Evolutionary conservation across 495 filamentous ascomycete genomes (phyloP), one percentile per base, ranked within the genome.

Genomic region (Penicillium canariense): DNA sequence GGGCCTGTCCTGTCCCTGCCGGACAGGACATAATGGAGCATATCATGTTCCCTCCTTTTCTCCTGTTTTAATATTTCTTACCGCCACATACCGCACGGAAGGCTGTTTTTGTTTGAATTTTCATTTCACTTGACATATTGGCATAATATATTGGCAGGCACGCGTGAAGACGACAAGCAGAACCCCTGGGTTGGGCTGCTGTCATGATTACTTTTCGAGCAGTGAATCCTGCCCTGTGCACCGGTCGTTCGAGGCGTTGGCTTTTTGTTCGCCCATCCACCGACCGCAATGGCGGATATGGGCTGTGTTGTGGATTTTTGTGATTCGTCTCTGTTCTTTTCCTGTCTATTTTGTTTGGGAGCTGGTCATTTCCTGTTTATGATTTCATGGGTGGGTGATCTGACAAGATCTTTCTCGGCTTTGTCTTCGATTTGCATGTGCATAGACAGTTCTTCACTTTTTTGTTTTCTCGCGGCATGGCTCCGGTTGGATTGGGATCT

Each of bases 391-490:
- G 60, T 51, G 59, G n/a, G 59, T 51, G 40, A 57, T 55, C 48
- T 54, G 52, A 42, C 49, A 45, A 54, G 39, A 31, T 55, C 34
- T 15, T 35, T 53, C 34, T 46, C 43, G 52, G 22, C 43, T 49
- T 58, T 49, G 51, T 56, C 39, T 43, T 25, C 17, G 2, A 26
- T 46, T 30, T 17, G 38, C 38, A 51, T 58, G 45, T 64, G 52
- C 58, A 66, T 66, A 66, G 60, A 64, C n/a, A n/a, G n/a, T n/a
- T n/a, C n/a, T n/a, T n/a, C n/a, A n/a, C 54, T 62, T 59, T 27
- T 45, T 40, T 34, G 22, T 35, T 15, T 48, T 58, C 28, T 39
- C 27, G 50, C 43, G 48, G 58, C 61, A 65, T 67, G 58, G 63
- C 25, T 49, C 52, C 57, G 23, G 32, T 51, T 44, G 54, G 40